Evolutionary conservation across 2,329 filamentous ascomycete genomes (phyloP), one percentile per base, ranked within the genome.

Genomic region (Pyrenophora tritici-repentis): DNA sequence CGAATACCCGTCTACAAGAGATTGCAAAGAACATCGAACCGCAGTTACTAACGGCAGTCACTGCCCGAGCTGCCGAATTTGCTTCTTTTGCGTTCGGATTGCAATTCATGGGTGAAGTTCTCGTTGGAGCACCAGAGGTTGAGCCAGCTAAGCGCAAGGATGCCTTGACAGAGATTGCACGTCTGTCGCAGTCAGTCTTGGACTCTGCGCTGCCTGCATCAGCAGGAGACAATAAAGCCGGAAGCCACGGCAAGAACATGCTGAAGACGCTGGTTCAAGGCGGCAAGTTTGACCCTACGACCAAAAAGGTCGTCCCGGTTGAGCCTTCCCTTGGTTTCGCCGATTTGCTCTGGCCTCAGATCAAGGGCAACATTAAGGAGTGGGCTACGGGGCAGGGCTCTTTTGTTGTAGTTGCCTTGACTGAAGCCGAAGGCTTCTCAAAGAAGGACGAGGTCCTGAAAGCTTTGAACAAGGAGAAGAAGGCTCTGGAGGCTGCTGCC

Each of bases 181-280:
- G 70, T 7, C 66, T 82, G 3, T 60, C 68, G 14, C 66, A 64
- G 17, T 63, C 64, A 18, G 71, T 73, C 8, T 56, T 73, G 14
- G 67, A 71, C 24, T 54, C 60, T 64, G 75, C 35, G 63, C 74
- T 55, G 70, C 75, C 60, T 20, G 56, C 60, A 5, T 61, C 62
- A 26, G 46, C 58, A 10, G 61, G 55, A 2, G 61, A 63, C 22
- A 60, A 62, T 39, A 63, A 67, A 42, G 88, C 47, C 83, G 85
- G 20, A 78, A 83, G 63, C 81, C 83, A 32, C 81, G 62, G 88
- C 86, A 34, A 91, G 90, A 87, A 91, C 52, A 88, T 97, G 86
- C 82, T 97, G 65, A 97, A 96, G 78, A 88, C 88, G 0, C 83
- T 99, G 6, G 91, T 97, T 18, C 87, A 91, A 47, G 94, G 94